These are phyloP conservation scores for Chlamydomonas asymmetrica DNA, from an alignment of 139 green algal genomes.

Conservation along the genomic window DNA sequence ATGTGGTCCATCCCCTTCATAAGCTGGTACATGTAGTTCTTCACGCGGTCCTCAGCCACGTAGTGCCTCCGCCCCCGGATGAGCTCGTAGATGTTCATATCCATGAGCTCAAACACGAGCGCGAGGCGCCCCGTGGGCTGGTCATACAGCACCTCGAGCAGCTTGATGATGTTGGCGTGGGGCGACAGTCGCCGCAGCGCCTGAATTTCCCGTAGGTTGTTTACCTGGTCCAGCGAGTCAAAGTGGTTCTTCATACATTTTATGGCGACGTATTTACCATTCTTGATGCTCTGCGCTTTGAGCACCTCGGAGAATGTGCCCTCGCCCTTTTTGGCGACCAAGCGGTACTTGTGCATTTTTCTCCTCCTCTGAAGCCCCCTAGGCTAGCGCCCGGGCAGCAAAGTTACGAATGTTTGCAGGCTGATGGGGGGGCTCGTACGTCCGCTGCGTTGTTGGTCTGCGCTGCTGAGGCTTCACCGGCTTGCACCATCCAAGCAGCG, in stretches of 20 bases:
- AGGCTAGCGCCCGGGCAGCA: no score
- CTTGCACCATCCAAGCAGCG: no score
- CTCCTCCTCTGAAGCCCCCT: no score
- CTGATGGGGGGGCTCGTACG: no score
- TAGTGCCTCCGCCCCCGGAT: conserved; percentile 83
- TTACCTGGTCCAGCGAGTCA: conserved; percentile 81
- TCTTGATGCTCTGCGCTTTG: conserved; percentile 90
- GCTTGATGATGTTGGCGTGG: conserved; percentile 84
- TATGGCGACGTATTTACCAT: conserved; percentile 86
- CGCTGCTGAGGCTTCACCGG: no score
- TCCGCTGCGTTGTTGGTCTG: no score
- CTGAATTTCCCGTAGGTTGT: conserved; percentile 88
- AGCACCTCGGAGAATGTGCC: conserved; percentile 88
- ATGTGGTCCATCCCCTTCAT: conserved; percentile 90
- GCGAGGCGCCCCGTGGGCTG: conserved; percentile 85
- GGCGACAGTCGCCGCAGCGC: conserved; percentile 78
- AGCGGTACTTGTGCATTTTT: conserved; percentile 80
- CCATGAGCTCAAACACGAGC: conserved; percentile 91
- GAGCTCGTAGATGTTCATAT: conserved; percentile 76
- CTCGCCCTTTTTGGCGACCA: conserved; percentile 88
- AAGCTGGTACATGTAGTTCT: conserved; percentile 86
- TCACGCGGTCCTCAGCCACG: conserved; percentile 75
- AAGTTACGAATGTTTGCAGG: no score
- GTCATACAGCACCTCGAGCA: conserved; percentile 87
- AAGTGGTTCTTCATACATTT: conserved; percentile 94